phyloP scores from a whole-genome alignment of 331 rosid species.

The Cydonia oblonga region DNA sequence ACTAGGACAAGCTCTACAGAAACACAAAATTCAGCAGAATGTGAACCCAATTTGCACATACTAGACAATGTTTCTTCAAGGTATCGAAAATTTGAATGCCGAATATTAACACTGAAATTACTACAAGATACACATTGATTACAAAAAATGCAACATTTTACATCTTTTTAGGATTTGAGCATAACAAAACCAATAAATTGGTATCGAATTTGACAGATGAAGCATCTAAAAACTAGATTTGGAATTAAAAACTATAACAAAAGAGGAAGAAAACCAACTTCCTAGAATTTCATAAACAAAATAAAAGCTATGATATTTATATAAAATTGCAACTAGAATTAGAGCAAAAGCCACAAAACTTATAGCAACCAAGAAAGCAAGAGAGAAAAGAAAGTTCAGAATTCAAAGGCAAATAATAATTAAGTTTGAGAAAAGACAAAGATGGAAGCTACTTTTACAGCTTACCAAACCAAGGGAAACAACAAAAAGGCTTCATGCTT shows the following conservation, averaged over 20 bases:
- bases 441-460: slow-evolving; percentile 39
- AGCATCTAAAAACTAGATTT: slow-evolving; percentile 4
- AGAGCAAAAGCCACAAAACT: background rate
- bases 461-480: slow-evolving; percentile 52
- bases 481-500: slow-evolving; percentile 46
- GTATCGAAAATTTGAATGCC: background rate
- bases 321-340: slow-evolving; percentile 1
- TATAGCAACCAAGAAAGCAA: slow-evolving; percentile 19
- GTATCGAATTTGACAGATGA: slow-evolving; percentile 15
- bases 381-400: slow-evolving; percentile 20
- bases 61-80: slow-evolving; percentile 3
- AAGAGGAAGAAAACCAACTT: background rate
- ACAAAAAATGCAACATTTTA: background rate
- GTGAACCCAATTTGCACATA: slow-evolving; percentile 14
- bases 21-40: slow-evolving; percentile 13
- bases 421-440: slow-evolving; percentile 34
- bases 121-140: background rate
- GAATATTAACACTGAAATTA: background rate
- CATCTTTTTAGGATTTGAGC: background rate
- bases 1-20: slow-evolving; percentile 14
- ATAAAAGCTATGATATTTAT: background rate
- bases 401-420: slow-evolving; percentile 20
- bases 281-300: background rate
- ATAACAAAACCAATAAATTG: background rate
- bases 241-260: slow-evolving; percentile 10